Evolutionary conservation across 2,329 filamentous ascomycete genomes (phyloP), one percentile per base, ranked within the genome.

Genomic region (Onygenales sp.): DNA sequence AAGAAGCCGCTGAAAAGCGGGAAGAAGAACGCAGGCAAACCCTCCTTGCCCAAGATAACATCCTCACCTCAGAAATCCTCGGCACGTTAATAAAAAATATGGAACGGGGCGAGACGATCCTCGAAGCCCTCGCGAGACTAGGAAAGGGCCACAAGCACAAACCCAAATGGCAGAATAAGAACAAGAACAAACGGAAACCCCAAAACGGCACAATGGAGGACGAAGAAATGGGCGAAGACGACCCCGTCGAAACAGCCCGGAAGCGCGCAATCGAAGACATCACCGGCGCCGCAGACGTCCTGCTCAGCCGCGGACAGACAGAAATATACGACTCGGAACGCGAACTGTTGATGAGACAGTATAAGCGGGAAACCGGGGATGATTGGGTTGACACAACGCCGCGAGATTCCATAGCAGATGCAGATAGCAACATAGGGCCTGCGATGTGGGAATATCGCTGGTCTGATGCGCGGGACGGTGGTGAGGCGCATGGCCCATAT

Each of bases 301-400:
- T 98, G 0, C 81, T 96, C 51, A 85, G 85, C 33, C 79, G 92
- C 52, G 91, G 91, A 17, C 83, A 92, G 58, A 81, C 84, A 2
- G 89, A 97, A n/a, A 85, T 97, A 49, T 98, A 97, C 70, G 90
- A 97, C 54, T 80, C 85, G 44, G 88, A 94, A 66, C 80, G 91
- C 54, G 93, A 97, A 70, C 70, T 86, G 56, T 78, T 98, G 32
- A 82, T 91, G 52, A 80, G 93, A 36, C 86, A 92, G 66, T 97
- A 90, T 68, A 80, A 81, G 58, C 83, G 84, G 49, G 91, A 96
- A 68, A 89, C 89, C 0, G 91, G 91, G 36, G 89, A 95, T 62
- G 82, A 86, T 7, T 98, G 93, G 93, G 73, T 79, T 51, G 81
- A 83, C 42, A 73, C 75, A 5, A 52, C 59, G 45, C 55, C 47